These are phyloP conservation scores for Viscum album DNA, from an alignment of 177 flowering plant genomes.

Conservation along the genomic window DNA sequence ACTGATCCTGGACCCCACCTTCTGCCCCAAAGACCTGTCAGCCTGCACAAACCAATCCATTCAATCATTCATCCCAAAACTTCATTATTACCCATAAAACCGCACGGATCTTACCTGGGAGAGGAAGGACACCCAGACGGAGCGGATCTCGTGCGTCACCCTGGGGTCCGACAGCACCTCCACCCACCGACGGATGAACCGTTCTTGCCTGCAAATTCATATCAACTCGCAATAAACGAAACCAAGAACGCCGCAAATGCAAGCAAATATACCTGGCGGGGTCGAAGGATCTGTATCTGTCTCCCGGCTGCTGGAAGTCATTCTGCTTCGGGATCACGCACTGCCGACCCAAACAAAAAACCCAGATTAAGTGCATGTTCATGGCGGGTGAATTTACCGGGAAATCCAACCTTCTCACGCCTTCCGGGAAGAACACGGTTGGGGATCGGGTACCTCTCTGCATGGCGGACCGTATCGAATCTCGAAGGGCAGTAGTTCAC, in stretches of 20 bases:
- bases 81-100: background rate
- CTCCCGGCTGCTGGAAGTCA: slow-evolving; percentile 98
- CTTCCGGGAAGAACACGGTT: slow-evolving; percentile 38
- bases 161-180: slow-evolving; percentile 78
- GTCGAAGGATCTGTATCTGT: slow-evolving; percentile 70
- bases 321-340: slow-evolving; percentile 74
- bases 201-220: slow-evolving; percentile 54
- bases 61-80: background rate
- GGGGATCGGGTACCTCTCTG: slow-evolving; percentile 67
- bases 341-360: slow-evolving; percentile 25
- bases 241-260: no score
- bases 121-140: slow-evolving; percentile 86
- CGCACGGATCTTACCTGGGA: slow-evolving; percentile 50
- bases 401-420: slow-evolving; percentile 31
- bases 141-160: slow-evolving; percentile 76
- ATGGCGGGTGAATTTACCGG: background rate
- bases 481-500: slow-evolving; percentile 97
- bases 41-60: slow-evolving; percentile 29
- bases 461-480: slow-evolving; percentile 74
- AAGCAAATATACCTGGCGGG: slow-evolving; percentile 56
- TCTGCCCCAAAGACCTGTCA: slow-evolving; percentile 63
- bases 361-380: background rate
- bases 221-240: background rate
- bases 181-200: slow-evolving; percentile 59
- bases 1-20: slow-evolving; percentile 57